Conservation (phyloP, 2,329 filamentous ascomycete genomes). For the Lachnellula occidentalis region DNA sequence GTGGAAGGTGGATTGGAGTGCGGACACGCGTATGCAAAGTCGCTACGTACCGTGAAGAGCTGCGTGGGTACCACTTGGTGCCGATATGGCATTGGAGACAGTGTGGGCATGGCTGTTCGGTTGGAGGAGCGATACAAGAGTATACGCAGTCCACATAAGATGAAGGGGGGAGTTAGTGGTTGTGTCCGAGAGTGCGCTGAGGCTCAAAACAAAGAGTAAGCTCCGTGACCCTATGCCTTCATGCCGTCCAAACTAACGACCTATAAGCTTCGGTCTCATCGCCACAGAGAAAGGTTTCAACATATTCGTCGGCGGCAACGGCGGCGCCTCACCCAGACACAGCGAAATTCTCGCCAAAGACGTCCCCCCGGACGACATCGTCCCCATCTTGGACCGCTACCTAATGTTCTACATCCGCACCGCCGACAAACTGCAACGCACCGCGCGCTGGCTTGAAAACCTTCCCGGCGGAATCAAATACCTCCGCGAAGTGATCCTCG, state of each 20-base stretch:
- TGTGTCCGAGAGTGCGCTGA: slow-evolving; percentile 92
- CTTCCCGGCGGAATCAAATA: slow-evolving; percentile 81
- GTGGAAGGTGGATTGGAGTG: slow-evolving; percentile 84
- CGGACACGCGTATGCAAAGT: slow-evolving; percentile 87
- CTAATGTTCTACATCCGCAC: slow-evolving; percentile 93
- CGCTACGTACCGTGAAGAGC: slow-evolving; percentile 81
- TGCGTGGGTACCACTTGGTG: slow-evolving; percentile 93
- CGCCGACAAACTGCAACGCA: slow-evolving; percentile 83
- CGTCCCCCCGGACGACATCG: slow-evolving; percentile 73
- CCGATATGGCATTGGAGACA: slow-evolving; percentile 81
- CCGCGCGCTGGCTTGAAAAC: slow-evolving; percentile 80
- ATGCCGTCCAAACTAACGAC: slow-evolving; percentile 5
- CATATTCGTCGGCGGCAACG: slow-evolving; percentile 85
- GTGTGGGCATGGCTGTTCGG: slow-evolving; percentile 83
- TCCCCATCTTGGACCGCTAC: slow-evolving; percentile 82
- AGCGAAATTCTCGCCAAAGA: slow-evolving; percentile 81
- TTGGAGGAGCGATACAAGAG: slow-evolving; percentile 90
- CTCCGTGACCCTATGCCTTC: slow-evolving; percentile 9
- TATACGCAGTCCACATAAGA: slow-evolving; percentile 81
- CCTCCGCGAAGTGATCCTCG: slow-evolving; percentile 72
- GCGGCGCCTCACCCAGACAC: slow-evolving; percentile 78
- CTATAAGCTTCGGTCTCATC: slow-evolving; percentile 72
- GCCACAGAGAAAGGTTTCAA: slow-evolving; percentile 93
- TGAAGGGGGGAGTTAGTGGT: slow-evolving; percentile 84
- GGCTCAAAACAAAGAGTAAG: slow-evolving; percentile 84